Conservation (phyloP, 768 basidiomycete genomes). For the Mycena kentingensis region DNA sequence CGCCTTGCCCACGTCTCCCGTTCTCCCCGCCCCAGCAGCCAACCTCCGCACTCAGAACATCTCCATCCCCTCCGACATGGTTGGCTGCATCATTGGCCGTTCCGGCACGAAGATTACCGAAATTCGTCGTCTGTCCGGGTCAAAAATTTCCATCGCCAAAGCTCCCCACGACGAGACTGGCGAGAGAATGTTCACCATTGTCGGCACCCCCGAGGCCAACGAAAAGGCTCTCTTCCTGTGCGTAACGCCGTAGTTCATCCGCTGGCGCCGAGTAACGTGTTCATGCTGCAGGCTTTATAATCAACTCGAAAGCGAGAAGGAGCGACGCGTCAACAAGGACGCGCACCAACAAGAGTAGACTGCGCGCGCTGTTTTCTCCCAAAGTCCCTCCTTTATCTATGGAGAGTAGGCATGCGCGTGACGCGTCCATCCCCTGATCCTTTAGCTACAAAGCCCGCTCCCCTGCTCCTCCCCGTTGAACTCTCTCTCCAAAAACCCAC, state of each 20-base stretch:
- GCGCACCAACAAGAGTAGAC: constrained; percentile 73
- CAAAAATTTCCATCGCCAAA: constrained; percentile 98
- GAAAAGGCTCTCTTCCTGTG: constrained; percentile 93
- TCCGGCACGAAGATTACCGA: constrained; percentile 99
- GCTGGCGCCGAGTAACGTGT: no score
- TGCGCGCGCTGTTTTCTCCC: constrained; percentile 5
- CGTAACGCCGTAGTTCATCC: no score
- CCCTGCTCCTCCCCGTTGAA: constrained; percentile 16
- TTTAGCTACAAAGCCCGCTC: constrained; percentile 17
- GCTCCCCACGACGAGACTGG: constrained; percentile 99
- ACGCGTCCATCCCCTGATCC: constrained; percentile 6
- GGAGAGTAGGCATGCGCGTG: constrained; percentile 5
- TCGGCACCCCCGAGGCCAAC: constrained; percentile 94
- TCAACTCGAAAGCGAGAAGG: constrained; percentile 95
- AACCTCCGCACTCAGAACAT: constrained; percentile 98
- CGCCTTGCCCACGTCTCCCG: constrained; percentile 46
- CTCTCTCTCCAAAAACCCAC: constrained; percentile 9
- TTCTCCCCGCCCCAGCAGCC: constrained; percentile 59
- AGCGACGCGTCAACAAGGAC: constrained; percentile 85
- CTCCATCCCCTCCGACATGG: constrained; percentile 99
- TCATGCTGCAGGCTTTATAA: constrained; percentile 65
- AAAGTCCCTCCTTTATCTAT: constrained; percentile 12
- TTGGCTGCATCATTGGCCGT: constrained; percentile 94
- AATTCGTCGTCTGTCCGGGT: constrained; percentile 96
- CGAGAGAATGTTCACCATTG: constrained; percentile 99